Evolutionary conservation across 495 filamentous ascomycete species (phyloP), one percentile per base, ranked within the genome.

Genomic region (Penicillium lagena): DNA sequence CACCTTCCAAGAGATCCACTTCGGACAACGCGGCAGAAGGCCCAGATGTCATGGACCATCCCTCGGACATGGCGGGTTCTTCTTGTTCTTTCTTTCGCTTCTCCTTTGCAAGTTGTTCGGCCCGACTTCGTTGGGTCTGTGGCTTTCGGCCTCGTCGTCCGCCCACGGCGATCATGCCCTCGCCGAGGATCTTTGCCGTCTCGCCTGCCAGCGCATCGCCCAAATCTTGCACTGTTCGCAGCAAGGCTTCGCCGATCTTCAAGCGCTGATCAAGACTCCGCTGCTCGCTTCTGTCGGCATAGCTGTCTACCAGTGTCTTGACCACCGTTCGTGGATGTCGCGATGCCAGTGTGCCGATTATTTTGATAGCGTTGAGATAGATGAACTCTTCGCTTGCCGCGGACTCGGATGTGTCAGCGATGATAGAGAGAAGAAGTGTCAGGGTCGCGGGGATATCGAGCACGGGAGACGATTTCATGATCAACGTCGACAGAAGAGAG

Each of bases 401-500:
- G 2, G 59, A 49, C 35, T 63, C 62, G 0, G 65, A 65, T 0
- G 53, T 46, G 47, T 86, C 83, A 38, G 75, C 76, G 4, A 90
- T 70, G 7, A 89, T 68, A 0, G 78, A 80, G 1, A 86, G 70
- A 7, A 89, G 70, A 0, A 90, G 73, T 1, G 81, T 74, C 3
- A 85, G 58, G 1, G 84, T 83, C 12, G 79, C 75, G 0, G 79
- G 80, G 14, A 89, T 80, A 56, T 93, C 85, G 39, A 91, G 68
- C 11, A 86, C 69, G 0, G 86, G 75, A 9, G 76, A 86, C 12
- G 70, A 58, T 12, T 75, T 68, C 28, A 70, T 66, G 50, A 93
- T 79, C 12, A 95, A 64, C 29, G 68, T 67, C 0, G 80, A 78
- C 12, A 94, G 64, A 1, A 88, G 73, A 14, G 82, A 81, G 31